phyloP scores from a whole-genome alignment of 1,139 yeast genomes.

The Suhomyces bokatorum region DNA sequence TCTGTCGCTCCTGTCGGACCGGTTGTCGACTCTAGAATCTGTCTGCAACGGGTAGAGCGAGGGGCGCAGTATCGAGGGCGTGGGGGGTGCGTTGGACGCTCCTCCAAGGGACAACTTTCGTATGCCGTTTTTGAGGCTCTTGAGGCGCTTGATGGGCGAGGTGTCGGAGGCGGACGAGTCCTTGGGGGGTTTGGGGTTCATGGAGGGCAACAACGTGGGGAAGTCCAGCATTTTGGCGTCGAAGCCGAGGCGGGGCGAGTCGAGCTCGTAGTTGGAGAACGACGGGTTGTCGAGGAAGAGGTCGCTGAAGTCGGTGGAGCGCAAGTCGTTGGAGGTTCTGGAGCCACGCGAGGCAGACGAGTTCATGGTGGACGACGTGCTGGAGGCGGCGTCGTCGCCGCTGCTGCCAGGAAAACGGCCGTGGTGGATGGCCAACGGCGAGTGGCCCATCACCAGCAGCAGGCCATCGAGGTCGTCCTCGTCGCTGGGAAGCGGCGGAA shows the following conservation, averaged over 20 bases:
- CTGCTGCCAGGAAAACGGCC: constrained; percentile 19
- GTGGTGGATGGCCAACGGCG: constrained; percentile 24
- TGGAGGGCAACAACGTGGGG: constrained; percentile 15
- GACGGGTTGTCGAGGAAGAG: constrained; percentile 14
- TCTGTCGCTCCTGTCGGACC: background rate
- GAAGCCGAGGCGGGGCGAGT: constrained; percentile 21
- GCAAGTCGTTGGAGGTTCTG: constrained; percentile 8
- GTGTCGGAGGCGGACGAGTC: constrained; percentile 16
- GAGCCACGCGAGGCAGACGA: constrained; percentile 5
- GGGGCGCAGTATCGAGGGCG: constrained; percentile 20
- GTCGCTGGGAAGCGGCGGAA: constrained; percentile 43
- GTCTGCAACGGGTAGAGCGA: constrained; percentile 24
- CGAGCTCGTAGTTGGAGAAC: constrained; percentile 19
- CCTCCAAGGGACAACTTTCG: constrained; percentile 32
- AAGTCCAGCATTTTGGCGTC: constrained; percentile 17
- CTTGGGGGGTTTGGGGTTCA: background rate
- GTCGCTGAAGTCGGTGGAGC: constrained; percentile 14
- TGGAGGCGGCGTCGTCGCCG: constrained; percentile 10
- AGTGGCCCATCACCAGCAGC: constrained; percentile 15
- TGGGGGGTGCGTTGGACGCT: constrained; percentile 4
- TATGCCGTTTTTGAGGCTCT: constrained; percentile 40
- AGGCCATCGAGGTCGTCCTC: constrained; percentile 12
- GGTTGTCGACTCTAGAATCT: constrained; percentile 15
- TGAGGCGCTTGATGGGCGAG: constrained; percentile 35
- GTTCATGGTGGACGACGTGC: constrained; percentile 4